Conservation (phyloP, 352 stramenopile species). For the Phytophthora foliorum region DNA sequence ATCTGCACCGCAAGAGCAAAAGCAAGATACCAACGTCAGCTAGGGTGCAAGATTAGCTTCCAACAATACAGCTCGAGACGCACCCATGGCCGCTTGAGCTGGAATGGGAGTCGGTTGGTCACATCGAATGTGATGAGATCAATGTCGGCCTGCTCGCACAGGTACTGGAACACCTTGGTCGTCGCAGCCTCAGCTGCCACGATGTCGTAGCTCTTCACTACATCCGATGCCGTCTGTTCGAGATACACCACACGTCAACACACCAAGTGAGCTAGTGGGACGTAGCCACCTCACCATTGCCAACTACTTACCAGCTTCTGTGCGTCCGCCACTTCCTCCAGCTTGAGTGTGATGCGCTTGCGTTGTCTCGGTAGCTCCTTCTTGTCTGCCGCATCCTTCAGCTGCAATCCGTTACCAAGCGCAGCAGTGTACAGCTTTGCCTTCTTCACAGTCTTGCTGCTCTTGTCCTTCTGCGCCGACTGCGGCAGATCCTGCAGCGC, state of each 20-base stretch:
- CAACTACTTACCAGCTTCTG: conserved; percentile 60
- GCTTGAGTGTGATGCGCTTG: conserved; percentile 79
- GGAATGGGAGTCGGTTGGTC: conserved; percentile 81
- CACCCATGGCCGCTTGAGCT: conserved; percentile 82
- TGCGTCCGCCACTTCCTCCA: conserved; percentile 74
- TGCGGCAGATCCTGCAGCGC: conserved; percentile 45
- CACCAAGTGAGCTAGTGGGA: neutral
- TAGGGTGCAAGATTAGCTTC: too few species aligned
- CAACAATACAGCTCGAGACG: conserved; percentile 9
- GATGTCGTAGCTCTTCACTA: conserved; percentile 79
- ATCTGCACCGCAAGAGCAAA: conserved; percentile 43
- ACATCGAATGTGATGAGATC: conserved; percentile 89
- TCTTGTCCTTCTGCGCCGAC: conserved; percentile 42
- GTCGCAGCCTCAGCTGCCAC: conserved; percentile 76
- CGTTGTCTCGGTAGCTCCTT: conserved; percentile 63
- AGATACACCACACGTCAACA: neutral
- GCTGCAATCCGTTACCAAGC: conserved; percentile 50
- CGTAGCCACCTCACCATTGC: neutral
- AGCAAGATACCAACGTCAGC: conserved; percentile 9
- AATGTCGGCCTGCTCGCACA: conserved; percentile 83
- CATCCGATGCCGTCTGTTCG: conserved; percentile 57
- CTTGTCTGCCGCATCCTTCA: conserved; percentile 35
- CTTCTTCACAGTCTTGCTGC: conserved; percentile 65
- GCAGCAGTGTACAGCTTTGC: conserved; percentile 68
- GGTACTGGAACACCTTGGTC: conserved; percentile 83